Base-by-base conservation (phyloP, 495 filamentous ascomycete genomes). In the Penicillium steckii region DNA sequence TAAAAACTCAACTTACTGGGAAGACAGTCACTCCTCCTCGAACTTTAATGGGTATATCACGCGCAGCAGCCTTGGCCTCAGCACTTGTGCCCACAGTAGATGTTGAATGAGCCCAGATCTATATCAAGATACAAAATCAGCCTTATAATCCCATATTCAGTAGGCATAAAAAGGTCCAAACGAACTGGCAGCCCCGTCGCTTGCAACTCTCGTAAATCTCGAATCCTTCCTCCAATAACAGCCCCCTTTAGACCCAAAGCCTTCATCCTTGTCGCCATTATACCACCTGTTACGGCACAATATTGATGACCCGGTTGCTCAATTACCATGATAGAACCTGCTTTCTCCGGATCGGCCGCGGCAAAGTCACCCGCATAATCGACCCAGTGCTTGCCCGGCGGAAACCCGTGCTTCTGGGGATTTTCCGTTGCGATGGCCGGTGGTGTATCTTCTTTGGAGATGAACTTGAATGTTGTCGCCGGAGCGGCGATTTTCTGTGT, bases 211-310 rank as follows among this genome's bases (percentile, higher is more conserved):
- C 52, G 68, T 27, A 88, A 51, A 69, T 89, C 86, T n/a, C 86
- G 70, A 1, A 85, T 78, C 24, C 85, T 64, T 0, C 86, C 86
- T 49, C 76, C 71, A 0, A 86, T 79, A 17, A 89, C 69, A 3
- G 81, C 75, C 10, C 69, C 82, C 46, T 64, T 66, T 0, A 78
- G 77, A 1, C 89, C 78, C 0, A 81, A 66, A 6, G 66, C 52
- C 49, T 79, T 80, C 78, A 88, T 83, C 21, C 85, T 68, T 10
- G 75, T 69, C 1, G 83, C 86, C 74, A 88, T 85, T 49, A 89
- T 86, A 2, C 84, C 85, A 25, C 86, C 86, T 0, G 87, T 67
- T 9, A 85, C 78, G 8, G 85, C 86, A 60, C 81, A 85, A 23
- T 74, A 71, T 64, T 87, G 84, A 5, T 71, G 70, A 6, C 61